Base-by-base conservation (phyloP, 495 filamentous ascomycete species). In the Thermochaetoides thermophila region DNA sequence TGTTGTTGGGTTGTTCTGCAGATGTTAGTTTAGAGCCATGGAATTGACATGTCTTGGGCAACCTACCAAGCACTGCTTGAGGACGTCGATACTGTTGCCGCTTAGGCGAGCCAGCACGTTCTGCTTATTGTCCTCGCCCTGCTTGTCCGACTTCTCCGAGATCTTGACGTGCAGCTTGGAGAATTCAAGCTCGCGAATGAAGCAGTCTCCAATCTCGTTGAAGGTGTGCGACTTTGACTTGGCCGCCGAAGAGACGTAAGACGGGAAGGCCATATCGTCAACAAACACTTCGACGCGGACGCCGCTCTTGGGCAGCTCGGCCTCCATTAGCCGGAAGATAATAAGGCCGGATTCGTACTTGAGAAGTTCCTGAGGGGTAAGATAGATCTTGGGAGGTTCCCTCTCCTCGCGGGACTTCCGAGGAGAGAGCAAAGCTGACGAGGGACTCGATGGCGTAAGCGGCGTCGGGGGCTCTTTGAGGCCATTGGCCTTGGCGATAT, bases 161-260 rank as follows among this genome's bases (percentile, higher is more conserved):
- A 96, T 57, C 29, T 85, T 80, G 35, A 99, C 65, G 2, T 86
- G 94, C 40, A 99, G 72, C 50, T 79, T 78, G 1, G 89, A 99
- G 43, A 92, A 83, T 28, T 99, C 89, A 12, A 99, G 70, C 48
- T 99, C 89, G 32, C 89, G 82, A 22, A 99, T 82, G 49, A 99
- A 84, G 16, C 84, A 85, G 57, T 99, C 89, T 17, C 89, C 86
- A 37, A 83, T 81, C 60, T 96, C 89, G 37, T 84, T 74, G 46
- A 94, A 81, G 24, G 69, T 79, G 37, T 69, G 64, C 2, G 67
- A 58, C 38, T 66, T 76, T 5, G 63, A 61, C 43, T 67, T 76
- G 18, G 84, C 71, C 36, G 76, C 83, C 7, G 76, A 68, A 10
- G 83, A 84, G n/a, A 64, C 61, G 48, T 91, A 95, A 2, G 84